These are phyloP conservation scores for Talaromyces sp. DNA, from an alignment of 2,329 filamentous ascomycete species.

Conservation along the genomic window DNA sequence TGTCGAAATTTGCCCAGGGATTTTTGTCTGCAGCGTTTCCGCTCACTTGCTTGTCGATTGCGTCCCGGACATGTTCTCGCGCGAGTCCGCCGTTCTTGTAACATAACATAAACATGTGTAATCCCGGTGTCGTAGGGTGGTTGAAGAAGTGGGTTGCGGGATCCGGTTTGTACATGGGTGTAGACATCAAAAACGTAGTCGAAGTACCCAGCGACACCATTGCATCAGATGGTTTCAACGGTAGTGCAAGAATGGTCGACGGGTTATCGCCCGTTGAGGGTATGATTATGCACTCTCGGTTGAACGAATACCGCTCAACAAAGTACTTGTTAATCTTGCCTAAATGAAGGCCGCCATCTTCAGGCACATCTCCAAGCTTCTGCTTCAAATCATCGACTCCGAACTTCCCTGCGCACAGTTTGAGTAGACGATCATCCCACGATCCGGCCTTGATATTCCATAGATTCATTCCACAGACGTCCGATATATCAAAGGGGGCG, in stretches of 20 bases:
- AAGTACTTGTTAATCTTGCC: constrained; percentile 77
- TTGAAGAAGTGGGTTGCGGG: constrained; percentile 97
- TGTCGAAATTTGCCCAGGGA: constrained; percentile 77
- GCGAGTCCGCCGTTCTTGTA: constrained; percentile 98
- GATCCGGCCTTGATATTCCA: constrained; percentile 75
- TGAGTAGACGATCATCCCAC: constrained; percentile 71
- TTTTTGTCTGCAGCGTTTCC: constrained; percentile 43
- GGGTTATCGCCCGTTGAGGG: constrained; percentile 96
- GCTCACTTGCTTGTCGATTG: constrained; percentile 55
- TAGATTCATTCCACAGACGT: constrained; percentile 94
- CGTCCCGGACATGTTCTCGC: constrained; percentile 81
- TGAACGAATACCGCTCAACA: constrained; percentile 70
- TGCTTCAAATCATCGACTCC: constrained; percentile 60
- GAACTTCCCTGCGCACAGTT: constrained; percentile 64
- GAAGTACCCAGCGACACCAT: constrained; percentile 94
- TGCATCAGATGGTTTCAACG: constrained; percentile 79
- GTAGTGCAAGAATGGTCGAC: constrained; percentile 85
- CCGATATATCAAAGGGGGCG: constrained; percentile 86
- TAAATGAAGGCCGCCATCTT: constrained; percentile 74
- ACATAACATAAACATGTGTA: constrained; percentile 99
- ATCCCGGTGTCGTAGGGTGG: constrained; percentile 79
- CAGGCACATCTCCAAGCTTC: constrained; percentile 75
- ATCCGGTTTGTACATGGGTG: constrained; percentile 82
- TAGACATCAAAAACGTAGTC: constrained; percentile 97
- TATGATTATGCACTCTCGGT: constrained; percentile 65